Percentiles rank a stretch among this genome's conserved stretches.
phyloP scores from a whole-genome alignment of 1,139 yeast genomes.

The Geotrichum carabidarum region DNA sequence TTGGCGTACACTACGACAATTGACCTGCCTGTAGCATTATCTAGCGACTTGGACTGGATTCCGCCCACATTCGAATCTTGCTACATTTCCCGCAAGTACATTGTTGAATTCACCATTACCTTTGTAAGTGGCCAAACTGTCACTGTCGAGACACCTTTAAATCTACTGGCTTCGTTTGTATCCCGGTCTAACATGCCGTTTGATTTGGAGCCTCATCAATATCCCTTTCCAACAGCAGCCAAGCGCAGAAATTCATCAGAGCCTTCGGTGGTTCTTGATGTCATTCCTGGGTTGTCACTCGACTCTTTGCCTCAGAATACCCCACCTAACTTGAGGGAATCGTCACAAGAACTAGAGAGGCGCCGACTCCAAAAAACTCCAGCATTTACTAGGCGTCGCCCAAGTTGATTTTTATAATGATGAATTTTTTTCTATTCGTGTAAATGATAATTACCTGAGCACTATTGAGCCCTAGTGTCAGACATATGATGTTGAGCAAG shows the following conservation, averaged over 20 bases:
- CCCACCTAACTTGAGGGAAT: neutral
- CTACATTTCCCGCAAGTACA: conserved; percentile 12
- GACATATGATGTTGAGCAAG: too few relatives aligned
- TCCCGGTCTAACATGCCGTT: conserved; percentile 13
- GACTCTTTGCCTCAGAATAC: neutral
- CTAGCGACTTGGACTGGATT: conserved; percentile 3
- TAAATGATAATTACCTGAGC: too few relatives aligned
- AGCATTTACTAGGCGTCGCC: neutral
- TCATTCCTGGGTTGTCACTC: neutral
- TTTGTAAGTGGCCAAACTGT: neutral
- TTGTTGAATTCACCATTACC: neutral
- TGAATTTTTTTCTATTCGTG: too few relatives aligned
- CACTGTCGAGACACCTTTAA: conserved; percentile 3
- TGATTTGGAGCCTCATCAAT: conserved; percentile 15
- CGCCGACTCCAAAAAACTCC: conserved; percentile 1
- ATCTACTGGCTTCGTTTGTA: neutral
- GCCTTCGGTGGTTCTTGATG: neutral
- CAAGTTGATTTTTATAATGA: too few relatives aligned
- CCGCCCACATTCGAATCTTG: conserved; percentile 16
- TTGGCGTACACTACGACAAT: neutral
- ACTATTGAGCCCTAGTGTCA: too few relatives aligned
- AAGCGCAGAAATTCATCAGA: neutral
- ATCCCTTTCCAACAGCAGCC: conserved; percentile 7
- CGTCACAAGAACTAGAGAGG: neutral
- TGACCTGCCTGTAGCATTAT: neutral